Conservation (phyloP, 768 basidiomycete species). For the Panellus pusillus region DNA sequence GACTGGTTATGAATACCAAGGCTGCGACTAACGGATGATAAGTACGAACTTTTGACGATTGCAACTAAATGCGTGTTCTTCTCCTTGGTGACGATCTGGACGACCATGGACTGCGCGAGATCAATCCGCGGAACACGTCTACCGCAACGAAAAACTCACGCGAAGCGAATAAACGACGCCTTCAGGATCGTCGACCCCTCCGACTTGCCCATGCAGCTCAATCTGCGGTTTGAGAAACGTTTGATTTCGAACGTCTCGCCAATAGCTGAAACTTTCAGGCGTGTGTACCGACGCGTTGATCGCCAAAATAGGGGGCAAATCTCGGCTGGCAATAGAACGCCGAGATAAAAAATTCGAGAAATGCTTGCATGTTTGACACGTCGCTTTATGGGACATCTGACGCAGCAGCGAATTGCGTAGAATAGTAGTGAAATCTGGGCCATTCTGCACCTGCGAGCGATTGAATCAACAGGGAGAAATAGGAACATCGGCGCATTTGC, state of each 20-base stretch:
- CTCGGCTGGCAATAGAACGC: slow-evolving; percentile 60
- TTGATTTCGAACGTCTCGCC: slow-evolving; percentile 65
- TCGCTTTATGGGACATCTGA: slow-evolving; percentile 82
- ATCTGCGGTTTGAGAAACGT: slow-evolving; percentile 63
- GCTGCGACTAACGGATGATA: neutral
- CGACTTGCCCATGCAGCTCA: slow-evolving; percentile 58
- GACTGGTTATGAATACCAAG: neutral
- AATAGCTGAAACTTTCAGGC: slow-evolving; percentile 69
- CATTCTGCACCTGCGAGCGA: slow-evolving; percentile 23
- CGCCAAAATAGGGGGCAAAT: slow-evolving; percentile 81
- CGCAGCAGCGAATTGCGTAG: slow-evolving; percentile 76
- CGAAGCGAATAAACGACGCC: slow-evolving; percentile 67
- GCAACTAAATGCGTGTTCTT: slow-evolving; percentile 83
- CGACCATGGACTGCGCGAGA: slow-evolving; percentile 66
- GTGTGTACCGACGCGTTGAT: slow-evolving; percentile 83
- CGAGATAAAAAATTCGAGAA: slow-evolving; percentile 71
- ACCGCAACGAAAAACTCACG: slow-evolving; percentile 43
- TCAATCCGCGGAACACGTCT: neutral
- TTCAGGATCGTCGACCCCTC: slow-evolving; percentile 56
- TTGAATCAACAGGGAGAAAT: slow-evolving; percentile 27
- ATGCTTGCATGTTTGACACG: slow-evolving; percentile 81
- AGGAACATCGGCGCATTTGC: slow-evolving; percentile 15
- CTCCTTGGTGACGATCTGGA: slow-evolving; percentile 73
- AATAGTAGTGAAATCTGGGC: slow-evolving; percentile 60
- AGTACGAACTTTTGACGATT: slow-evolving; percentile 69